A percentile compares a stretch with the other conserved stretches of the same genome.
Evolutionary conservation across 164 flowering plant genomes (phyloP).

Genomic region (Cinnamomum micranthum): DNA sequence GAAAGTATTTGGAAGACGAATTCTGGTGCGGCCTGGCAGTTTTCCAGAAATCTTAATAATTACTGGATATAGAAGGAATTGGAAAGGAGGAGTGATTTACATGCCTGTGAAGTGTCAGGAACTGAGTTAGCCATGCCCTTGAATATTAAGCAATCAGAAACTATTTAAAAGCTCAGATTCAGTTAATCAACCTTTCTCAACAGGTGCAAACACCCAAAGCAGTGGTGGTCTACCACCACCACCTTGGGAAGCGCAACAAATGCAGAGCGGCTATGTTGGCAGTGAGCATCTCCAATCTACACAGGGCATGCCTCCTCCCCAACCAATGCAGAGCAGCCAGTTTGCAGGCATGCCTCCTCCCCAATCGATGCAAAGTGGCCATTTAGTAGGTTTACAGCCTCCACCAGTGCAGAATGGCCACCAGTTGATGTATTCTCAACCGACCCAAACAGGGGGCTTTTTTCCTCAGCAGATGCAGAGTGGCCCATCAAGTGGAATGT

Average conservation of each 20-base stretch:
- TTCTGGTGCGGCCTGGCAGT: background rate
- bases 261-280: background rate
- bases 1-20: background rate
- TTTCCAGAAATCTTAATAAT: background rate
- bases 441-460: background rate
- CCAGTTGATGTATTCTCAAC: constrained; percentile 45
- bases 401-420: constrained; percentile 33
- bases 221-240: constrained; percentile 74
- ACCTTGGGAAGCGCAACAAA: constrained; percentile 80
- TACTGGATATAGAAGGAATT: background rate
- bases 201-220: constrained; percentile 42
- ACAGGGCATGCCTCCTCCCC: constrained; percentile 24
- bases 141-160: background rate
- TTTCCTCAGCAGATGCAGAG: background rate
- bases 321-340: constrained; percentile 33
- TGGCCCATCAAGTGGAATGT: constrained; percentile 17
- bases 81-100: background rate
- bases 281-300: constrained; percentile 5
- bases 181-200: background rate
- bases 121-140: background rate
- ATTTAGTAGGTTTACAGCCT: constrained; percentile 28
- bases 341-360: constrained; percentile 12
- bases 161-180: no score
- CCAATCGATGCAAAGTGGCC: constrained; percentile 19
- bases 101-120: background rate